Evolutionary conservation across 257 asterid genomes (phyloP).

Genomic region (Paraleonurus japonicus): DNA sequence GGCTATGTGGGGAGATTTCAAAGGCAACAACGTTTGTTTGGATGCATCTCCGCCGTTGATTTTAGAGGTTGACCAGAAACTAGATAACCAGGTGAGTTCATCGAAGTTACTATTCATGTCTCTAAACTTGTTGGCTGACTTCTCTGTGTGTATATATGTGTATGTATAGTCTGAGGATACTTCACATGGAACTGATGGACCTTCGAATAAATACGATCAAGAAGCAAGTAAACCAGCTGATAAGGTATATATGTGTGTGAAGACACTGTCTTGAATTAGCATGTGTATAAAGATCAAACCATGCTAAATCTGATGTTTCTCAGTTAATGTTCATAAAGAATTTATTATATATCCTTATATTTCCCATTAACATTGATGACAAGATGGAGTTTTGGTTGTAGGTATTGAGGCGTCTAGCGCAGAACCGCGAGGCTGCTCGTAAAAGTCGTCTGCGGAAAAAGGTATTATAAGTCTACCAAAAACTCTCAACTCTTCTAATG

Average conservation of each 20-base stretch:
- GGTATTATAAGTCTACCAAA: constrained; percentile 19
- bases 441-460: constrained; percentile 68
- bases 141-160: neutral
- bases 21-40: constrained; percentile 53
- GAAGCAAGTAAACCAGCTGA: constrained; percentile 69
- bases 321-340: neutral
- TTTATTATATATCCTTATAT: neutral
- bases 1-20: constrained; percentile 89
- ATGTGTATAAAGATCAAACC: neutral
- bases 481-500: neutral
- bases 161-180: constrained; percentile 69
- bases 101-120: neutral
- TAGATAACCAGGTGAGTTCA: constrained; percentile 61
- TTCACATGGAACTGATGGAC: constrained; percentile 72
- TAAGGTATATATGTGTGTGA: constrained; percentile 46
- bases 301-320: neutral
- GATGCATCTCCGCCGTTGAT: constrained; percentile 52
- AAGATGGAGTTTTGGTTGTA: constrained; percentile 25
- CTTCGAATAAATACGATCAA: constrained; percentile 71
- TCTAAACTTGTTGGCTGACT: constrained; percentile 2
- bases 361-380: neutral
- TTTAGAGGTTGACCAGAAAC: constrained; percentile 59
- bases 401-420: constrained; percentile 91
- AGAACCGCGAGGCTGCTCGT: constrained; percentile 98
- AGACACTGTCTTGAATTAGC: neutral